Base-by-base conservation (phyloP, 768 basidiomycete species). In the Tylopilus cervinicoccineus region DNA sequence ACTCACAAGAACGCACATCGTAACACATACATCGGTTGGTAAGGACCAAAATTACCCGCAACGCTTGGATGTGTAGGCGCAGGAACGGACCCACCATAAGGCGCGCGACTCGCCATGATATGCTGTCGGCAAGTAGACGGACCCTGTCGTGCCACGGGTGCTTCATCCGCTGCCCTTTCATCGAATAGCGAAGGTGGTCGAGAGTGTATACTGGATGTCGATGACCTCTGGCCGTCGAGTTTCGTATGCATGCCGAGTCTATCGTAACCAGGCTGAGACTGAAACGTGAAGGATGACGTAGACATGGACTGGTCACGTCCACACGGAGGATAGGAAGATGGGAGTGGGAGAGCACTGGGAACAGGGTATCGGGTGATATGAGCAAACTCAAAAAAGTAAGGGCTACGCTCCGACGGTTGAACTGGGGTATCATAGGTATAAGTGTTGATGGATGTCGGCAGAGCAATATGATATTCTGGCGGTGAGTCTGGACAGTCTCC, bases 321-420 rank as follows among this genome's bases (percentile, higher is more conserved):
- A 40, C 32, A 19, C 29, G 44, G 29, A 40, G 43, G 12, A 7
- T 38, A 29, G 19, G 44, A 38, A 28, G 54, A 43, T 17, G 51
- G 43, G 20, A 54, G 17, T 3, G 61, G 53, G 32, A 60, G 56
- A 31, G 50, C 52, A 16, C 51, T 52, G 7, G 66, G 62, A 28
- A 61, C 55, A 28, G 67, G 58, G 39, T 52, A 60, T 48, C 51
- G 61, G 5, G 67, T 67, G 19, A 47, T 45, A 27, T 67, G 64
- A 24, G 65, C 32, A 31, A 58, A 45, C 24, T 67, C 65, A 16
- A 59, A 65, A 13, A 60, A 68, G 31, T 63, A 56, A 37, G 57
- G 53, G 28, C 48, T 51, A 16, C 23, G 27, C 9, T 48, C 48
- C 13, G 54, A 43, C 7, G 55, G 47, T 20, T 56, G 53, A 7